phyloP scores from a whole-genome alignment of 345 rosid genomes.

The Arabis hirsuta region DNA sequence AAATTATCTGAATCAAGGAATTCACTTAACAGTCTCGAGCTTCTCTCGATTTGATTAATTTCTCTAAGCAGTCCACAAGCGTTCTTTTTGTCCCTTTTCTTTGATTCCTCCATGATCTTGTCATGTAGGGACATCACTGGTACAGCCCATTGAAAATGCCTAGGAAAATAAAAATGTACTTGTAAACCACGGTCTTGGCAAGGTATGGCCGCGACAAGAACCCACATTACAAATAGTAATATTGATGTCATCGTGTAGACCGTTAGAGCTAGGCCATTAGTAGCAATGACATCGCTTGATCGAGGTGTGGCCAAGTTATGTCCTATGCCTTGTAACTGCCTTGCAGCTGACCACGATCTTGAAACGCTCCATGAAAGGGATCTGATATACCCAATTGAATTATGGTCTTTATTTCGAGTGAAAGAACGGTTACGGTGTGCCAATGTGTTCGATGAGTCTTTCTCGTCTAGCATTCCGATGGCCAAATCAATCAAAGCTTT shows the following conservation, averaged over 20 bases:
- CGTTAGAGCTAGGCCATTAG: conserved; percentile 65
- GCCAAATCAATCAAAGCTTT: conserved; percentile 79
- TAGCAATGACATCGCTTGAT: conserved; percentile 56
- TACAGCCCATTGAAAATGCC: conserved; percentile 67
- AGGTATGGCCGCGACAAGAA: conserved; percentile 87
- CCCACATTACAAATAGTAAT: conserved; percentile 81
- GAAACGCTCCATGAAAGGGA: conserved; percentile 95
- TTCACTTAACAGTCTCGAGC: conserved; percentile 59
- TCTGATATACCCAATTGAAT: conserved; percentile 61
- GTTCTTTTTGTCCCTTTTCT: conserved; percentile 64
- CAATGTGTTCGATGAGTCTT: conserved; percentile 59
- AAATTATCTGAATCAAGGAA: conserved; percentile 64
- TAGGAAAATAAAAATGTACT: conserved; percentile 67
- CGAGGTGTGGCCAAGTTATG: conserved; percentile 60
- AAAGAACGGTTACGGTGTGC: conserved; percentile 81
- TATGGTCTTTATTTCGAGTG: conserved; percentile 54
- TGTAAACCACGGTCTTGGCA: conserved; percentile 93
- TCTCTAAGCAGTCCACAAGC: conserved; percentile 76
- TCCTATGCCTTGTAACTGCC: conserved; percentile 80
- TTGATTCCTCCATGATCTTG: conserved; percentile 68
- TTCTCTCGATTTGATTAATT: conserved; percentile 70
- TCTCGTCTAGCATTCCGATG: conserved; percentile 78
- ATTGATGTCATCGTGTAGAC: conserved; percentile 70
- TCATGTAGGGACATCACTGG: conserved; percentile 63
- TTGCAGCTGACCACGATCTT: conserved; percentile 88